Percentiles rank a stretch among this genome's conserved stretches.
These are phyloP conservation scores for Breynia disticha DNA, from an alignment of 441 rosid species.

Conservation along the genomic window DNA sequence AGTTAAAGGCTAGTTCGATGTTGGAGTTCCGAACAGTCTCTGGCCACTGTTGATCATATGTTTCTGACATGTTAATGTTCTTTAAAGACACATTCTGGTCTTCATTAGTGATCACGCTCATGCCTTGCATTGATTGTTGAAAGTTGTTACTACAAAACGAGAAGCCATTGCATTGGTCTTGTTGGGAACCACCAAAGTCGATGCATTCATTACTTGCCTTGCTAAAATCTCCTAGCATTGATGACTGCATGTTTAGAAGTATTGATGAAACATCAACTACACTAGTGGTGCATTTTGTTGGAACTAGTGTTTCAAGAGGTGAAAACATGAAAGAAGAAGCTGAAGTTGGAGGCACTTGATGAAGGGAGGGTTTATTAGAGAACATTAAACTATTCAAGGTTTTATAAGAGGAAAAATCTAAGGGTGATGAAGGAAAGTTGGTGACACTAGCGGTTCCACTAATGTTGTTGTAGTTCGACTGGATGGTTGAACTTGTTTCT, in stretches of 20 bases:
- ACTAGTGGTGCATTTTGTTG: constrained; percentile 17
- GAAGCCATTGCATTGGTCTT: constrained; percentile 24
- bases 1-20: constrained; percentile 25
- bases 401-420: constrained; percentile 31
- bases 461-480: constrained; percentile 21
- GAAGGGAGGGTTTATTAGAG: constrained; percentile 10
- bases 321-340: constrained; percentile 26
- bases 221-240: constrained; percentile 26
- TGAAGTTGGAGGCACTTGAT: constrained; percentile 11
- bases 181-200: constrained; percentile 17
- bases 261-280: constrained; percentile 29
- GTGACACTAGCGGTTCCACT: neutral
- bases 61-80: constrained; percentile 9
- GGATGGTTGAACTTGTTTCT: constrained; percentile 25
- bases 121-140: constrained; percentile 20
- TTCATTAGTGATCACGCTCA: neutral
- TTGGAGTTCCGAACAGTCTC: constrained; percentile 16
- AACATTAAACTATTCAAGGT: constrained; percentile 13
- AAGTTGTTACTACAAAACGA: constrained; percentile 8
- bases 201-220: constrained; percentile 14
- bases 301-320: constrained; percentile 27
- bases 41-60: constrained; percentile 21
- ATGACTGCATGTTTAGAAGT: constrained; percentile 39
- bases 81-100: constrained; percentile 13
- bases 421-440: constrained; percentile 22